Base-by-base conservation (phyloP, 164 flowering plant genomes). In the Saururus chinensis region DNA sequence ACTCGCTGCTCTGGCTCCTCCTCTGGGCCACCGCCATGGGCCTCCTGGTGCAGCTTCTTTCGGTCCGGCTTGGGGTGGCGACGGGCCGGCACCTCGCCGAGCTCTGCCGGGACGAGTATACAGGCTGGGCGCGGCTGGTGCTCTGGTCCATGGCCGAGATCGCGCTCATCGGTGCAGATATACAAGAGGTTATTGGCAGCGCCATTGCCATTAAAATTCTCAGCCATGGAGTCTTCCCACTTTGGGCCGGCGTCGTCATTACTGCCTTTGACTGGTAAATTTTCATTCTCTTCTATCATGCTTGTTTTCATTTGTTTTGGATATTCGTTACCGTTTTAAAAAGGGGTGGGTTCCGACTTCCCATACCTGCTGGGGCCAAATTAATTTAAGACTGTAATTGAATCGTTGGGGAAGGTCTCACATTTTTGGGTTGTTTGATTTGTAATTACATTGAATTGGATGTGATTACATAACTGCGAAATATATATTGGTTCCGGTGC, bases 101-200 rank as follows among this genome's bases (percentile, higher is more conserved):
- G 76, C 70, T 75, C 1, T 83, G 88, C 59, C 67, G 85, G 59
- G 83, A 83, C 24, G 82, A 83, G 77, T 83, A 83, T 16, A 80
- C 85, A 19, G 12, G 69, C 24, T 74, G 83, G 83, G 85, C 88
- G 1, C 51, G 76, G 57, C 24, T 54, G 1, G 13, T 69, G 67
- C 66, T 83, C 51, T 85, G 90, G 90, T n/a, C 74, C 17, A 85
- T 85, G 90, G 79, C 86, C 35, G 87, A 85, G 70, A 26, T 84
- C 60, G 89, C 87, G 9, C 60, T 84, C 55, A 79, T 84, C 56
- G 85, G 80, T 8, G 85, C 87, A 26, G 90, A 82, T 74, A 83
- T 85, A 51, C 90, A 85, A 71, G 90, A 85, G 70, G 83, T 83
- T 4, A 80, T 81, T 21, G 87, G 87, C 16, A 83, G 85, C 63